These are phyloP conservation scores for Gillenia trifoliata DNA, from an alignment of 306 rosid genomes.

Conservation along the genomic window DNA sequence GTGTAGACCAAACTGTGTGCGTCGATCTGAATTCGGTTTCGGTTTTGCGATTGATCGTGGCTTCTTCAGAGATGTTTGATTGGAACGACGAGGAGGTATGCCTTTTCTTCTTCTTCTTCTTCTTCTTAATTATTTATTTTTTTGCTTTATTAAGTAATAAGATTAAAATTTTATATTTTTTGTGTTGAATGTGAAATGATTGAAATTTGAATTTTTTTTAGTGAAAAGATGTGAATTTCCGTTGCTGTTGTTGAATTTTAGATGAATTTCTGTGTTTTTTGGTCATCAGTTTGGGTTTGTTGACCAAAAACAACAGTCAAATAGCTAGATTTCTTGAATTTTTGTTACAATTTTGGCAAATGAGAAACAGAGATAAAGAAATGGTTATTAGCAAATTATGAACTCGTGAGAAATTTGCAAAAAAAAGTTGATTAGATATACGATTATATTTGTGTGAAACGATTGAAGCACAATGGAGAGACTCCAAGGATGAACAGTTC, in stretches of 20 bases:
- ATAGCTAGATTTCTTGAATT: background rate
- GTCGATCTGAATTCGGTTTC: conserved; percentile 37
- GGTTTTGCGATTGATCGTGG: conserved; percentile 29
- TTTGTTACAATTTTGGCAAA: background rate
- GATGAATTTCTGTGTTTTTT: background rate
- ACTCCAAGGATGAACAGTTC: background rate
- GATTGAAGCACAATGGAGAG: background rate
- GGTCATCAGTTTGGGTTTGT: background rate
- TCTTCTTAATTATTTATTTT: background rate
- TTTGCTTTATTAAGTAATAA: too few relatives aligned
- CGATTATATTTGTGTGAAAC: background rate
- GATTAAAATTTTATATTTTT: background rate
- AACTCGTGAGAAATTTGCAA: background rate
- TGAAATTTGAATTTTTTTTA: too few relatives aligned
- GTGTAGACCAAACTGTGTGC: conserved; percentile 42
- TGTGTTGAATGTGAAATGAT: background rate
- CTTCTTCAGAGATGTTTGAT: conserved; percentile 64
- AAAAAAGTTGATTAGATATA: background rate
- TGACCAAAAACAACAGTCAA: background rate
- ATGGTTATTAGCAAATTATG: background rate
- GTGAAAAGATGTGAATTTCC: background rate
- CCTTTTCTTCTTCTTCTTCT: background rate
- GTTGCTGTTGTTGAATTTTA: background rate
- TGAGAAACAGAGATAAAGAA: background rate
- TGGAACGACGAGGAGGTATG: conserved; percentile 85